phyloP scores from a whole-genome alignment of 495 filamentous ascomycete genomes.

The Aspergillus haitiensis region DNA sequence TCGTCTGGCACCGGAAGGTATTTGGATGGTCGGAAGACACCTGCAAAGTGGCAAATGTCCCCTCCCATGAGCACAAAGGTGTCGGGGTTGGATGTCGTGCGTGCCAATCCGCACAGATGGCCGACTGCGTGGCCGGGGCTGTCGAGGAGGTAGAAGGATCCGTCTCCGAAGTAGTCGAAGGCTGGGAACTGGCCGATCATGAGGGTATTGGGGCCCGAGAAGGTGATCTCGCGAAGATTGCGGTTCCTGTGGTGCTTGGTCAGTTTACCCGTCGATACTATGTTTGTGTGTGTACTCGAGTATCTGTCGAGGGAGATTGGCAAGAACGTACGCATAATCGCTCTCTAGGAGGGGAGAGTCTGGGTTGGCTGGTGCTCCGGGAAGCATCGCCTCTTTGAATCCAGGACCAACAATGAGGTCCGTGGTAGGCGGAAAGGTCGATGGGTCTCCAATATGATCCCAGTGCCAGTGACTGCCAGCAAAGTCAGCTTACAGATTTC shows the following conservation, averaged over 20 bases:
- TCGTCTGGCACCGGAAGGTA: slow-evolving; percentile 29
- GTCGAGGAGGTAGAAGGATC: slow-evolving; percentile 49
- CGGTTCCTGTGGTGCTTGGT: background rate
- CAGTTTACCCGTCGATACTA: background rate
- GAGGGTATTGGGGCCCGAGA: slow-evolving; percentile 28
- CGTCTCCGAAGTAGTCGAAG: slow-evolving; percentile 54
- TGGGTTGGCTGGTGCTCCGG: slow-evolving; percentile 52
- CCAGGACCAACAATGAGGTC: slow-evolving; percentile 59
- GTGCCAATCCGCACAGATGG: slow-evolving; percentile 44
- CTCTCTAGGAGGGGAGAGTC: slow-evolving; percentile 42
- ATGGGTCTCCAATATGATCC: slow-evolving; percentile 60
- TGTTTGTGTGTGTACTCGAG: slow-evolving; percentile 20
- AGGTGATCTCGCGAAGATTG: slow-evolving; percentile 47
- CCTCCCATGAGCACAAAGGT: slow-evolving; percentile 46
- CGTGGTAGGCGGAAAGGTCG: slow-evolving; percentile 50
- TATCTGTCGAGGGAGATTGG: slow-evolving; percentile 29
- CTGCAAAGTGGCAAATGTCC: slow-evolving; percentile 55
- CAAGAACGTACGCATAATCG: slow-evolving; percentile 38
- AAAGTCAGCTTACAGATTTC: background rate
- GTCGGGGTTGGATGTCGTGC: slow-evolving; percentile 38
- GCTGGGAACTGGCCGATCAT: slow-evolving; percentile 42
- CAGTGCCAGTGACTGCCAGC: slow-evolving; percentile 48
- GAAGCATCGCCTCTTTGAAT: slow-evolving; percentile 46
- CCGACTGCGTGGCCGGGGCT: slow-evolving; percentile 47
- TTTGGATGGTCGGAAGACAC: slow-evolving; percentile 53